Evolutionary conservation across 2,329 filamentous ascomycete genomes (phyloP), one percentile per base, ranked within the genome.

Genomic region (Fusarium sublunatum): DNA sequence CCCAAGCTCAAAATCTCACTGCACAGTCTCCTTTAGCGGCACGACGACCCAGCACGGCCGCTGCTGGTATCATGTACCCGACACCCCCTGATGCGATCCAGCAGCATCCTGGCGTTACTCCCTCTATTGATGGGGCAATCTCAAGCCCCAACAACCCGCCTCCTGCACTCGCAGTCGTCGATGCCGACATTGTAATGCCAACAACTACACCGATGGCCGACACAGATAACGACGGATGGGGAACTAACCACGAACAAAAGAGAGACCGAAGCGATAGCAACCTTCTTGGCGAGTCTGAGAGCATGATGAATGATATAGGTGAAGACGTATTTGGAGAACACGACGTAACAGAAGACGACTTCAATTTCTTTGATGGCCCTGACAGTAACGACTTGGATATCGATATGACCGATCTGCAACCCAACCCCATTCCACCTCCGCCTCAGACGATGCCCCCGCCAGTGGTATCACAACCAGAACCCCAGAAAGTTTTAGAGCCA

Each of bases 321-420:
- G 85, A 84, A 8, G 88, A 91, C 64, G 85, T 89, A 65, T 92
- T 91, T 75, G 87, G 83, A n/a, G 85, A 88, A n/a, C 84, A 86
- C 61, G 86, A 88, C 64, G 82, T 94, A n/a, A 93, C 89, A 1
- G 91, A 95, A 67, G 91, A 87, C 6, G 91, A 95, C 71, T 94
- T 94, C 73, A 91, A 86, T 72, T 94, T 93, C 74, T 94, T 94
- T 67, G 91, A 94, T 68, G 77, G 83, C 25, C 80, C 83, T 4
- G 79, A 73, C 3, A 76, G 74, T 10, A 74, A 76, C 24, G 78
- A 78, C 38, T 55, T 82, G 36, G 76, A 78, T 22, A 67, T 74
- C 19, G 48, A 72, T 2, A 72, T 76, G 66, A 60, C 52, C 12
- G 71, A 71, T 47, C 29, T 70, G 11, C 64, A 68, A 12, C 34